A percentile compares a stretch with the other conserved stretches of the same genome.
Evolutionary conservation across 352 stramenopile genomes (phyloP).

Genomic region (Globisporangium cystogenes): DNA sequence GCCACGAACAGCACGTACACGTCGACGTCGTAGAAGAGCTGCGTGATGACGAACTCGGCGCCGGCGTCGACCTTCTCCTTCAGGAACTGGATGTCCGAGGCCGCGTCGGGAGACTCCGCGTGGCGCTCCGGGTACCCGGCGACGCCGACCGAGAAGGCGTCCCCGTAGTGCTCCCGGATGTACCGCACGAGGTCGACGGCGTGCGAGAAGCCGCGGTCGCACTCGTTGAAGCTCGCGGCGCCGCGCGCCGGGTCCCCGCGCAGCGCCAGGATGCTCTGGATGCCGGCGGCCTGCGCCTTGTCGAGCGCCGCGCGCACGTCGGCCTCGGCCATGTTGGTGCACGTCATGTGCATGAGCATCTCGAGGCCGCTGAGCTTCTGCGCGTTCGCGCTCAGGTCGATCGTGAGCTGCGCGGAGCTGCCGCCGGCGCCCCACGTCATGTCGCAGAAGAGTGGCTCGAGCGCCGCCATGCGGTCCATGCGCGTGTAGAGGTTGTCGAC

Average conservation of each 20-base stretch:
- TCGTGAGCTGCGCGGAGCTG: conserved; percentile 93
- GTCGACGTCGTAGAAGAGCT: conserved; percentile 99
- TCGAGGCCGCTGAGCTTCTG: conserved; percentile 90
- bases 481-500: conserved; percentile 97
- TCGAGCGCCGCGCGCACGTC: conserved; percentile 93
- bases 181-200: conserved; percentile 96
- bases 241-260: conserved; percentile 94
- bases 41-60: conserved; percentile 98
- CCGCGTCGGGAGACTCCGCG: conserved; percentile 73
- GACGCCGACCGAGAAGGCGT: conserved; percentile 96
- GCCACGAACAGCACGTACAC: conserved; percentile 95
- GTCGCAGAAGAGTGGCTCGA: conserved; percentile 96
- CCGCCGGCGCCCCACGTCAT: conserved; percentile 99
- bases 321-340: conserved; percentile 97
- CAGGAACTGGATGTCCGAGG: conserved; percentile 96
- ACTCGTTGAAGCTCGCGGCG: conserved; percentile 85
- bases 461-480: conserved; percentile 94
- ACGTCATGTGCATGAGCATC: conserved; percentile 96
- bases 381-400: conserved; percentile 92
- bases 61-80: conserved; percentile 98
- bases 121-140: conserved; percentile 98
- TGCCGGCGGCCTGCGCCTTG: conserved; percentile 88
- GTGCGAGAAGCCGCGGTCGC: conserved; percentile 92
- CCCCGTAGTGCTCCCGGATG: conserved; percentile 93
- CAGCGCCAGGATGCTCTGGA: conserved; percentile 98